phyloP scores from a whole-genome alignment of 345 rosid genomes.

The Firmiana major region DNA sequence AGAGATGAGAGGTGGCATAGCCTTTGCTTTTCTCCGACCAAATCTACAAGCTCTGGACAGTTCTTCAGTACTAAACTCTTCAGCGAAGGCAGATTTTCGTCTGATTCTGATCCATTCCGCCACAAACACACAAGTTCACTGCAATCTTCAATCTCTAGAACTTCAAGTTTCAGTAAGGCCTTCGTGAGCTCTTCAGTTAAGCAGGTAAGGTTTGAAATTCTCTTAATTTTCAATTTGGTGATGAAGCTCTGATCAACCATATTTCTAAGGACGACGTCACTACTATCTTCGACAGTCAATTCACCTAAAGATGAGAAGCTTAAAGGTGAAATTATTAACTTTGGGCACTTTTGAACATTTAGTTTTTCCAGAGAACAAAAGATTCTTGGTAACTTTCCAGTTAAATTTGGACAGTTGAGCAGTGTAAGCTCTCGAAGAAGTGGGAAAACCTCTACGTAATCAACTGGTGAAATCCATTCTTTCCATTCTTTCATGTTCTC shows the following conservation, averaged over 20 bases:
- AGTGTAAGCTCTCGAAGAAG: slow-evolving; percentile 25
- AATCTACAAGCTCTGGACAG: slow-evolving; percentile 9
- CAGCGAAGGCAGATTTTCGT: neutral
- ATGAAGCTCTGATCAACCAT: neutral
- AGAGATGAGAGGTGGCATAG: neutral
- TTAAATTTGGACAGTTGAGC: slow-evolving; percentile 15
- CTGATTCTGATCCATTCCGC: neutral
- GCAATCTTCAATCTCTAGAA: slow-evolving; percentile 9
- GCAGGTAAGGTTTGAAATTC: slow-evolving; percentile 7
- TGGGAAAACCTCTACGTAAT: slow-evolving; percentile 11
- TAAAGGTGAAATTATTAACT: neutral
- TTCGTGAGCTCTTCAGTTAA: neutral
- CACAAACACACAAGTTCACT: slow-evolving; percentile 3
- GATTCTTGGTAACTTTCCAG: slow-evolving; percentile 2
- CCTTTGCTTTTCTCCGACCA: neutral
- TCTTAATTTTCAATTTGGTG: slow-evolving; percentile 1
- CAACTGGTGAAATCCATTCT: slow-evolving; percentile 22
- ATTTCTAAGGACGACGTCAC: neutral
- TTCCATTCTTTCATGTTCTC: slow-evolving; percentile 23
- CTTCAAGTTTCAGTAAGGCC: slow-evolving; percentile 5
- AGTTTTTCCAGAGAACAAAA: slow-evolving; percentile 12
- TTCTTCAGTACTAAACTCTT: slow-evolving; percentile 3
- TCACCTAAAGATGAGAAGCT: neutral
- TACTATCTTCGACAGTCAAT: slow-evolving; percentile 1
- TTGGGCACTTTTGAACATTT: slow-evolving; percentile 6